Evolutionary conservation across 2,329 filamentous ascomycete species (phyloP).

Genomic region (Graphilbum ipis-grandicollis): DNA sequence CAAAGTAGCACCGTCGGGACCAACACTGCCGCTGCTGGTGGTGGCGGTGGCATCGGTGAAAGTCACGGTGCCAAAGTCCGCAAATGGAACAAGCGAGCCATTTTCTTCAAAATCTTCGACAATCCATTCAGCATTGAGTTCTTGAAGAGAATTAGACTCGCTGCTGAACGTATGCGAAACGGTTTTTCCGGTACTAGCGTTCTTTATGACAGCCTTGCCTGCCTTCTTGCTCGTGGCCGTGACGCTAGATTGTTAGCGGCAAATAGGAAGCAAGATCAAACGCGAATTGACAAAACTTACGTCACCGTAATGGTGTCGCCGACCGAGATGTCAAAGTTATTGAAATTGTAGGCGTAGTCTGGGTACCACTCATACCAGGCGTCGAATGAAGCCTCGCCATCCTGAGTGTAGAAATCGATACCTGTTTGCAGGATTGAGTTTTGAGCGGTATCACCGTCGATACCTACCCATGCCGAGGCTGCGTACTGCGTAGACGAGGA

Average conservation of each 20-base stretch:
- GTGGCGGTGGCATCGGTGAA: constrained; percentile 10
- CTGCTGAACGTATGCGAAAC: constrained; percentile 28
- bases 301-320: constrained; percentile 14
- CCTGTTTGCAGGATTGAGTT: constrained; percentile 13
- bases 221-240: constrained; percentile 5
- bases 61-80: constrained; percentile 8
- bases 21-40: too few relatives aligned
- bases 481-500: constrained; percentile 10
- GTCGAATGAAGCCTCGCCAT: constrained; percentile 1
- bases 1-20: too few relatives aligned
- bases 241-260: neutral
- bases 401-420: constrained; percentile 9
- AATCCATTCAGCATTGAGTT: constrained; percentile 14
- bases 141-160: constrained; percentile 8
- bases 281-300: neutral
- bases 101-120: constrained; percentile 12
- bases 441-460: constrained; percentile 13
- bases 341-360: constrained; percentile 11
- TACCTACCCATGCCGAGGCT: constrained; percentile 14
- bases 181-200: constrained; percentile 21
- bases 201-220: constrained; percentile 9
- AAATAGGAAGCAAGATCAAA: too few relatives aligned
- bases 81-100: constrained; percentile 11
- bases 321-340: constrained; percentile 11
- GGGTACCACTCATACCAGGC: constrained; percentile 16